phyloP scores from a whole-genome alignment of 2,329 filamentous ascomycete species.

The Botryotinia narcissicola region DNA sequence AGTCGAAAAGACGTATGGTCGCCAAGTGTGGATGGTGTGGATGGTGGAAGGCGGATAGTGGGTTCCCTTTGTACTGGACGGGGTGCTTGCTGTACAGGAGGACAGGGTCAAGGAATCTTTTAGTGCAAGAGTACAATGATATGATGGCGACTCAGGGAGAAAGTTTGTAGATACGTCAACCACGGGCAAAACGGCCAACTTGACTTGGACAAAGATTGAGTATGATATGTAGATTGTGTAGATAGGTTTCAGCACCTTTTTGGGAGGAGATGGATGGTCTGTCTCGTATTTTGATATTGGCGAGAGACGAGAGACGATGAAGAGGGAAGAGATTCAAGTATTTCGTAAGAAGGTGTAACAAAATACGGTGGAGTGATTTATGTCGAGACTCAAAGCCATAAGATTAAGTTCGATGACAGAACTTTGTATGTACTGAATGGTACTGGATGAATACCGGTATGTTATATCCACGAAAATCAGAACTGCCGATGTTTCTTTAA shows the following conservation, averaged over 20 bases:
- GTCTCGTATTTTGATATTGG: not conserved
- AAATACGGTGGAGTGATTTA: not conserved
- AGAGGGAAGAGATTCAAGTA: not conserved
- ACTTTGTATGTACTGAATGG: not conserved
- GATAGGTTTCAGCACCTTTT: not conserved
- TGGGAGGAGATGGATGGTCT: not conserved
- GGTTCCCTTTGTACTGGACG: slow-evolving; percentile 2
- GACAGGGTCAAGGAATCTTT: slow-evolving; percentile 6
- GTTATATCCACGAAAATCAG: not conserved
- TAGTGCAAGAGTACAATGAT: not conserved
- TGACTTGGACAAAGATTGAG: not conserved
- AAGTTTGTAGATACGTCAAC: not conserved
- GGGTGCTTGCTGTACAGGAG: slow-evolving; percentile 2
- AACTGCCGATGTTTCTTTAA: not conserved
- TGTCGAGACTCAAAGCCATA: not conserved
- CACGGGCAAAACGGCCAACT: slow-evolving; percentile 2
- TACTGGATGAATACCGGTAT: not conserved
- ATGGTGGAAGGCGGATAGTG: slow-evolving; percentile 13
- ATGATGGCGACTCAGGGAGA: not conserved
- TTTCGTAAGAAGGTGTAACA: not conserved
- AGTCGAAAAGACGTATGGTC: slow-evolving; percentile 13
- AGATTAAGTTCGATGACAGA: not conserved
- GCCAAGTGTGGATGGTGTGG: not conserved
- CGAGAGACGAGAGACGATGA: not conserved
- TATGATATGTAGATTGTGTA: not conserved